Evolutionary conservation across 768 basidiomycete genomes (phyloP).

Genomic region (Naematelia encephala): DNA sequence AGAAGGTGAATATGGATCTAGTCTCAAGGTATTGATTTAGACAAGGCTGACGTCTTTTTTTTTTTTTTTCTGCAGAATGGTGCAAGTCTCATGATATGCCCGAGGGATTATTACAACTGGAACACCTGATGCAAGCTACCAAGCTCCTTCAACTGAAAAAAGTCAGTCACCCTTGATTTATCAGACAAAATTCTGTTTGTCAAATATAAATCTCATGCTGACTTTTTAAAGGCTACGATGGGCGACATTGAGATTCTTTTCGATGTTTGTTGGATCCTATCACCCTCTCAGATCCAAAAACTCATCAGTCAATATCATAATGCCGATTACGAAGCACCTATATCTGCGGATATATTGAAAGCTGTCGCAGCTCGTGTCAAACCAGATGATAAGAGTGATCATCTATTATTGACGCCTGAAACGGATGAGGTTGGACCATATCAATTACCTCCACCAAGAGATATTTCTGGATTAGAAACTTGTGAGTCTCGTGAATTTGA

Average conservation of each 20-base stretch:
- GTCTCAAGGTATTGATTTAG: too few species aligned
- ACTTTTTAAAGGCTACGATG: constrained; percentile 67
- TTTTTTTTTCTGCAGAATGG: constrained; percentile 77
- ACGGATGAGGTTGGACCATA: constrained; percentile 89
- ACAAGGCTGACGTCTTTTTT: too few species aligned
- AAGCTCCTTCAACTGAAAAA: constrained; percentile 97
- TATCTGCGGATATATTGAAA: constrained; percentile 92
- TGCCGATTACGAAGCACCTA: constrained; percentile 98
- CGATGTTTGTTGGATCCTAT: constrained; percentile 97
- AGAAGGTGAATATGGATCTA: constrained; percentile 40
- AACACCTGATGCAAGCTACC: constrained; percentile 99
- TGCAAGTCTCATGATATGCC: constrained; percentile 99
- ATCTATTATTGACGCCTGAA: constrained; percentile 90
- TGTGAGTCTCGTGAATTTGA: constrained; percentile 55
- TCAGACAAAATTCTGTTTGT: background rate
- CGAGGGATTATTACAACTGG: constrained; percentile 92
- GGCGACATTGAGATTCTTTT: constrained; percentile 99
- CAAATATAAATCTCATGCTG: constrained; percentile 7
- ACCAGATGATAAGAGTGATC: constrained; percentile 94
- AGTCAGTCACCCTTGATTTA: constrained; percentile 53
- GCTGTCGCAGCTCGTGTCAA: constrained; percentile 94
- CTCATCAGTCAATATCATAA: constrained; percentile 99
- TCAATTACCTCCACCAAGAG: constrained; percentile 82
- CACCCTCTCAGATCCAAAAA: constrained; percentile 97
- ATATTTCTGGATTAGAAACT: constrained; percentile 93